Evolutionary conservation across 2,329 filamentous ascomycete genomes (phyloP).

Genomic region (Verticillium zaregamsianum): DNA sequence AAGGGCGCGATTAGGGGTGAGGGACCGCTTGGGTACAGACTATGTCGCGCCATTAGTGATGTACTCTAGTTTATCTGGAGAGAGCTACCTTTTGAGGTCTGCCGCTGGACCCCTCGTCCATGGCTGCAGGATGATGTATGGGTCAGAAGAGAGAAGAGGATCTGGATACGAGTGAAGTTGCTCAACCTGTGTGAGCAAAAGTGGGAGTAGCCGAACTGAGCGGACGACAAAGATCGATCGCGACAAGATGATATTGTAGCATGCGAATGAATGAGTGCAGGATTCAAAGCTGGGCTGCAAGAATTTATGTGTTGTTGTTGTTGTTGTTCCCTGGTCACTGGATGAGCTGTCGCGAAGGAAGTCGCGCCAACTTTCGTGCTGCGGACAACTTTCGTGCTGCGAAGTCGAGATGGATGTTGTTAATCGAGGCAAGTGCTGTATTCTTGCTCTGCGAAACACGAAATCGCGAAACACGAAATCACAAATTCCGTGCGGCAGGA

Average conservation of each 20-base stretch:
- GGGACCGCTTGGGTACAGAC: conserved; percentile 6
- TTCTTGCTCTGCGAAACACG: neutral
- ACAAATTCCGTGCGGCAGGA: neutral
- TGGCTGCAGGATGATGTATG: neutral
- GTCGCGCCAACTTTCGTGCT: neutral
- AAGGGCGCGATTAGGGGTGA: conserved; percentile 10
- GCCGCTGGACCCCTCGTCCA: neutral
- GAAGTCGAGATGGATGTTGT: too few relatives aligned
- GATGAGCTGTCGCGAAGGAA: neutral
- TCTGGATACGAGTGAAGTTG: too few relatives aligned
- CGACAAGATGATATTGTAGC: too few relatives aligned
- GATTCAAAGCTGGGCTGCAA: too few relatives aligned
- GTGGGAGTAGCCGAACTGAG: too few relatives aligned
- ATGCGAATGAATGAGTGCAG: too few relatives aligned
- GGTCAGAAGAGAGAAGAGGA: too few relatives aligned
- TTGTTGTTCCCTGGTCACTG: neutral
- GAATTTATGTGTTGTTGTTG: neutral
- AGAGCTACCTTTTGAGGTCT: neutral
- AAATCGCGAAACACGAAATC: neutral
- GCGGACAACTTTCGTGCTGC: neutral
- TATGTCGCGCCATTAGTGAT: neutral
- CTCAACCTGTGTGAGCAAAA: too few relatives aligned
- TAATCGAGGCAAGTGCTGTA: too few relatives aligned
- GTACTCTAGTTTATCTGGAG: neutral
- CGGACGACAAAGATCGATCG: too few relatives aligned